Percentiles rank a stretch among this genome's conserved stretches.
Conservation (phyloP, 208 protist genomes). For the Wallacemonas sp. region DNA sequence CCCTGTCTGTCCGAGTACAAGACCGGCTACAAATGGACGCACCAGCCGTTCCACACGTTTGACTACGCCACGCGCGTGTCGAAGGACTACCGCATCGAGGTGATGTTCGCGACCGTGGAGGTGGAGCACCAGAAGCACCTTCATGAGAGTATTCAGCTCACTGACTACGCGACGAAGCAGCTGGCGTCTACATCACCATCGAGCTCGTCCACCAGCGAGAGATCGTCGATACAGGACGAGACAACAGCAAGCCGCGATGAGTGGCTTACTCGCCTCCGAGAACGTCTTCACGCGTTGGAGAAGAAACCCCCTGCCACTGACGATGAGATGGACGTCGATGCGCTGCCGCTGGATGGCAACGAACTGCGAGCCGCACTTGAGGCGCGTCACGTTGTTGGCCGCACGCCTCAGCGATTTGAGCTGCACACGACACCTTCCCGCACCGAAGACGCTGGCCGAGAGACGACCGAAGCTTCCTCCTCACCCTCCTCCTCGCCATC, state of each 20-base stretch:
- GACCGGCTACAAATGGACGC: constrained; percentile 85
- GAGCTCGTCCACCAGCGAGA: no score
- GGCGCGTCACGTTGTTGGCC: constrained; percentile 43
- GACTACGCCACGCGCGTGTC: constrained; percentile 88
- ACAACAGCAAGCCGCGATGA: constrained; percentile 23
- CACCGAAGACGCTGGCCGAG: neutral
- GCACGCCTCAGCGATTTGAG: constrained; percentile 22
- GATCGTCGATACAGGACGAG: neutral
- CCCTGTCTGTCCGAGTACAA: constrained; percentile 82
- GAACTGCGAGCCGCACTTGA: constrained; percentile 58
- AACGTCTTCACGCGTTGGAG: constrained; percentile 34
- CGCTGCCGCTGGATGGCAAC: constrained; percentile 52
- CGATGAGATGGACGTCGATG: neutral
- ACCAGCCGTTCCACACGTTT: constrained; percentile 87
- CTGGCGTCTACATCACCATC: neutral
- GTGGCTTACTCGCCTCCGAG: constrained; percentile 57
- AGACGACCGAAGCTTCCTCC: no score
- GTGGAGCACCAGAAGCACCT: constrained; percentile 59
- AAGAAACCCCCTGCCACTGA: neutral
- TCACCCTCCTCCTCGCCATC: no score
- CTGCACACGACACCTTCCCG: neutral
- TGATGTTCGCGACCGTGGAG: constrained; percentile 89
- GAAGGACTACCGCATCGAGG: constrained; percentile 91
- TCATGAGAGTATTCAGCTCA: constrained; percentile 66
- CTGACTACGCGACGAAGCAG: constrained; percentile 62